Conservation (phyloP, 306 rosid genomes). For the Quercus parvula region DNA sequence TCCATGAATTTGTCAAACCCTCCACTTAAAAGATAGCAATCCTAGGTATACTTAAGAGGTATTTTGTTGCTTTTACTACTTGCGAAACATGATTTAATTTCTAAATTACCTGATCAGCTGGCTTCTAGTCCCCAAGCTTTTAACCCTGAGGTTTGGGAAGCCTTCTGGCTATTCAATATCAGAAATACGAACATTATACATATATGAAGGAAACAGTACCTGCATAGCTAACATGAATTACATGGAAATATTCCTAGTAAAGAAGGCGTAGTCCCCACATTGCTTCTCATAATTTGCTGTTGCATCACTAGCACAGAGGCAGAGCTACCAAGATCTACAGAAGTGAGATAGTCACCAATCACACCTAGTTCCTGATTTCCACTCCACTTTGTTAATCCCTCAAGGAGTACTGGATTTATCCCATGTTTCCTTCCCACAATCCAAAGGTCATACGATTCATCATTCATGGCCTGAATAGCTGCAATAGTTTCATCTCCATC, state of each 20-base stretch:
- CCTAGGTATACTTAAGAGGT: too few relatives aligned
- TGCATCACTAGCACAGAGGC: constrained; percentile 73
- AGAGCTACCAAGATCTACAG: constrained; percentile 56
- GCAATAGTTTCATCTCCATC: constrained; percentile 64
- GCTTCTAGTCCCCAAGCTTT: too few relatives aligned
- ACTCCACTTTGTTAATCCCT: constrained; percentile 62
- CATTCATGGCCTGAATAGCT: constrained; percentile 47
- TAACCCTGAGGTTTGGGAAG: too few relatives aligned
- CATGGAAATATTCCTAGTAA: background rate
- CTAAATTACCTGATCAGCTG: too few relatives aligned
- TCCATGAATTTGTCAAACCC: too few relatives aligned
- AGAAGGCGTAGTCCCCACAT: background rate
- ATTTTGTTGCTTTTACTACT: too few relatives aligned
- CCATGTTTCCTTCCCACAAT: constrained; percentile 77
- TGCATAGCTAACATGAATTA: background rate
- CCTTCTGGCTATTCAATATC: too few relatives aligned
- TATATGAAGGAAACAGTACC: background rate
- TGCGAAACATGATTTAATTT: too few relatives aligned
- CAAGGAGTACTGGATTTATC: constrained; percentile 56
- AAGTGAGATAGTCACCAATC: constrained; percentile 67
- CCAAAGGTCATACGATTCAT: constrained; percentile 51
- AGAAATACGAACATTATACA: too few relatives aligned
- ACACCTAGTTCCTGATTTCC: constrained; percentile 60
- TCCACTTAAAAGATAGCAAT: too few relatives aligned
- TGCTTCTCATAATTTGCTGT: constrained; percentile 63